phyloP scores from a whole-genome alignment of 2,329 filamentous ascomycete species.

The Neonectria hederae region DNA sequence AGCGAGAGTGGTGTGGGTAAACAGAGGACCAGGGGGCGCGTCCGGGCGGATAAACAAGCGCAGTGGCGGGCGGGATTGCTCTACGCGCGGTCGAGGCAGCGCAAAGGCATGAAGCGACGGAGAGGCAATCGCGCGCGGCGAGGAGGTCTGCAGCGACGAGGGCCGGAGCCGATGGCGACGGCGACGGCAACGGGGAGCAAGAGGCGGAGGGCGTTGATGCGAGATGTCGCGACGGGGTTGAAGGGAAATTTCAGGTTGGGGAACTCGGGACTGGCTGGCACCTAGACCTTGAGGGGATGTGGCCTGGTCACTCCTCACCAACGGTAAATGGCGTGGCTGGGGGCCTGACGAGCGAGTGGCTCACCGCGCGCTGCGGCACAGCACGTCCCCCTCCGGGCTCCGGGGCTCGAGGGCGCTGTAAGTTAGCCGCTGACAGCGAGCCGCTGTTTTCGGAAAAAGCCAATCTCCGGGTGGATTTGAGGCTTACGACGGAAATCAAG shows the following conservation, averaged over 20 bases:
- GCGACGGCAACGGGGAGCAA: conserved; percentile 37
- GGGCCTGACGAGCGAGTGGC: conserved; percentile 35
- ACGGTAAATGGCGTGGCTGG: conserved; percentile 54
- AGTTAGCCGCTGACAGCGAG: background rate
- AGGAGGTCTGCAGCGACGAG: conserved; percentile 39
- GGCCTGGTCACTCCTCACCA: conserved; percentile 42
- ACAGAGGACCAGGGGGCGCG: conserved; percentile 47
- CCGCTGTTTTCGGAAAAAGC: conserved; percentile 15
- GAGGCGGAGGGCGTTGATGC: conserved; percentile 33
- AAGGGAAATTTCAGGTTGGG: conserved; percentile 35
- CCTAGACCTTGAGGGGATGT: conserved; percentile 37
- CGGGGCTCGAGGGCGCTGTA: background rate
- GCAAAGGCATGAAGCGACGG: conserved; percentile 43
- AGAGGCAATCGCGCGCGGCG: conserved; percentile 36
- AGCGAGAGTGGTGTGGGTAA: conserved; percentile 43
- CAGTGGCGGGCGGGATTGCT: conserved; percentile 40
- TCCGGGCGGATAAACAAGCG: conserved; percentile 48
- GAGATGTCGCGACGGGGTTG: conserved; percentile 41
- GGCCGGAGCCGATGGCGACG: conserved; percentile 36
- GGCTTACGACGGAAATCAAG: background rate
- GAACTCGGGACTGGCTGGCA: conserved; percentile 43
- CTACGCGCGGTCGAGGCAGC: conserved; percentile 45
- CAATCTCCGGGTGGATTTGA: conserved; percentile 7
- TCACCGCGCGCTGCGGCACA: conserved; percentile 14
- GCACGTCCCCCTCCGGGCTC: background rate